Evolutionary conservation across 192 early-diverging fungal species (phyloP).

Genomic region (Coemansia sp.): DNA sequence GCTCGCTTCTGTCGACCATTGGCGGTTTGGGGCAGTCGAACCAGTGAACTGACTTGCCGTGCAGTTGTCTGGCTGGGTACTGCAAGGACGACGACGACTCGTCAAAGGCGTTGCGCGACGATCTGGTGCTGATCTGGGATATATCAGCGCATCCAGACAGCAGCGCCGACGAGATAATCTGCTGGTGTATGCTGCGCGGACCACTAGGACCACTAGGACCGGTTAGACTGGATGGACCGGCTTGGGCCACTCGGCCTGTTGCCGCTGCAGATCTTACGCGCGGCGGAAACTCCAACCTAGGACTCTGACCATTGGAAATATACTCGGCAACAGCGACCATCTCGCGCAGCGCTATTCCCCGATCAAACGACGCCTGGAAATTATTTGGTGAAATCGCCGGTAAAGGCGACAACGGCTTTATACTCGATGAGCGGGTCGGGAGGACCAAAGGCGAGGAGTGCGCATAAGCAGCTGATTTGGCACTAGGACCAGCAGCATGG

Average conservation of each 20-base stretch:
- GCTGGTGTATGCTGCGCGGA: conserved; percentile 6
- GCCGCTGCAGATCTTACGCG: conserved; percentile 28
- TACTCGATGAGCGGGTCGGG: conserved; percentile 22
- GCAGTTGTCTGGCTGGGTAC: neutral
- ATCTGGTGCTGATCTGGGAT: neutral
- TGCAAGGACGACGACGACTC: neutral
- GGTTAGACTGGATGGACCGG: neutral
- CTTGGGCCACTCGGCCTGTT: neutral
- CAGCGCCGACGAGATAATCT: conserved; percentile 16
- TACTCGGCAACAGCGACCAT: conserved; percentile 28
- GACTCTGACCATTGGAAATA: conserved; percentile 14
- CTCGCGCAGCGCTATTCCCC: conserved; percentile 35
- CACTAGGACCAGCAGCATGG: no score
- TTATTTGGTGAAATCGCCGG: conserved; percentile 50
- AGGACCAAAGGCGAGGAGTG: conserved; percentile 10
- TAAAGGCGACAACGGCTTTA: conserved; percentile 39
- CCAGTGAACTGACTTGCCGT: conserved; percentile 39
- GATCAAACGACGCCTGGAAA: conserved; percentile 52
- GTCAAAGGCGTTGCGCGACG: conserved; percentile 6
- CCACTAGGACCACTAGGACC: neutral
- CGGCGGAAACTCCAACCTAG: conserved; percentile 11
- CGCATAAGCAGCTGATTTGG: neutral
- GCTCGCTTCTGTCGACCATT: no score
- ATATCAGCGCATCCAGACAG: neutral
- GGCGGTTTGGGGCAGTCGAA: conserved; percentile 18